These are phyloP conservation scores for Annulohypoxylon moriforme DNA, from an alignment of 495 filamentous ascomycete species.

Conservation along the genomic window DNA sequence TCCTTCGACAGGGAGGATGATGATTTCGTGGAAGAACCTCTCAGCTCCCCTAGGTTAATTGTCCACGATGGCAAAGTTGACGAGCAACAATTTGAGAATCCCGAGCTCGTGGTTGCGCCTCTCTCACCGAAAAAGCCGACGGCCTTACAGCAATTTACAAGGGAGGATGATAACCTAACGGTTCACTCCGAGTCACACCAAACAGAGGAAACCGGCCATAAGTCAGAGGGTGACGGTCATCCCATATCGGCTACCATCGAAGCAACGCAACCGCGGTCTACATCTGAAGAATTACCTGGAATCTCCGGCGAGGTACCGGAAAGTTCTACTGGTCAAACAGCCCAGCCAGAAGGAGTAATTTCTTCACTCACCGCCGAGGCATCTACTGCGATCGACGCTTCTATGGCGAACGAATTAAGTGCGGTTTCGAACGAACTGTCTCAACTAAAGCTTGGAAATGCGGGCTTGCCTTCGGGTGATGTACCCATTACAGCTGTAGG, in stretches of 20 bases:
- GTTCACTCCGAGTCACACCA: not conserved
- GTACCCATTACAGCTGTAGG: constrained; percentile 16
- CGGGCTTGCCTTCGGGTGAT: not conserved
- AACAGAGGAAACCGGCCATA: not conserved
- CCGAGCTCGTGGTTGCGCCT: constrained; percentile 60
- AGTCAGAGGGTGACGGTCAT: not conserved
- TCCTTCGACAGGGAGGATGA: constrained; percentile 69
- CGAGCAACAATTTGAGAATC: constrained; percentile 55
- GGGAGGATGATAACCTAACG: not conserved
- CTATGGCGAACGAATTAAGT: not conserved
- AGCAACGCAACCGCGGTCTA: not conserved
- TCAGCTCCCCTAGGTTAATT: constrained; percentile 67
- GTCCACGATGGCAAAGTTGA: constrained; percentile 53
- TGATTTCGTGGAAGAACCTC: constrained; percentile 77
- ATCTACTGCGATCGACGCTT: not conserved
- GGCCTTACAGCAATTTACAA: constrained; percentile 5
- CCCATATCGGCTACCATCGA: not conserved
- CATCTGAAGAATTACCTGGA: not conserved
- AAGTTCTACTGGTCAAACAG: not conserved
- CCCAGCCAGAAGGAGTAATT: not conserved
- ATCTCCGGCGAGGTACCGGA: not conserved
- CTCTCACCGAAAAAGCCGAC: constrained; percentile 61
- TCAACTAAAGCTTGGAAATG: constrained; percentile 3
- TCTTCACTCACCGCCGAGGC: not conserved
- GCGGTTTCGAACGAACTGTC: not conserved